Percentiles rank a stretch among this genome's conserved stretches.
Conservation (phyloP, 1,139 yeast species). For the Yamadazyma membranifaciens region DNA sequence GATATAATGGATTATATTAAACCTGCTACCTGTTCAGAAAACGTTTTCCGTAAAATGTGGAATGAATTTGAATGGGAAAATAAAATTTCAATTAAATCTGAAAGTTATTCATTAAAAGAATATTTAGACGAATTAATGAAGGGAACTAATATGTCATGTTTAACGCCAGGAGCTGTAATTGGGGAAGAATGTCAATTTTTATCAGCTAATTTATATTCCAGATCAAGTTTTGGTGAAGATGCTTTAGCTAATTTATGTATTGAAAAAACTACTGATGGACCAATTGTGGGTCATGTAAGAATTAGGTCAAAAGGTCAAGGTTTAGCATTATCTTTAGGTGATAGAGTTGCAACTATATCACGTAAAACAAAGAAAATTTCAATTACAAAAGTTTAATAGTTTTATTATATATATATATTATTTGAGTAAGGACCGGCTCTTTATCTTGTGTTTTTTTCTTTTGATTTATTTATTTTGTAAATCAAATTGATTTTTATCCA, state of each 20-base stretch:
- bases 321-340: constrained; percentile 91
- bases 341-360: constrained; percentile 79
- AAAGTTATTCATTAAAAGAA: constrained; percentile 65
- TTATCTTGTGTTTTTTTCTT: neutral
- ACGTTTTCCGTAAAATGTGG: constrained; percentile 97
- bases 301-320: constrained; percentile 99
- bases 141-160: constrained; percentile 91
- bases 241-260: constrained; percentile 95
- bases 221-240: constrained; percentile 95
- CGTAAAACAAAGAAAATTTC: constrained; percentile 44
- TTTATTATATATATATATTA: too few relatives aligned
- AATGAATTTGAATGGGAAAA: constrained; percentile 99
- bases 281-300: constrained; percentile 91
- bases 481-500: constrained; percentile 7
- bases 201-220: constrained; percentile 91
- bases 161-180: constrained; percentile 85
- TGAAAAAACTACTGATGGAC: constrained; percentile 73
- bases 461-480: constrained; percentile 3
- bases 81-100: constrained; percentile 85
- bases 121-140: constrained; percentile 75
- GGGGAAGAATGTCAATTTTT: constrained; percentile 90
- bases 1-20: constrained; percentile 97
- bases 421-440: neutral
- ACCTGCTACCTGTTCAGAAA: constrained; percentile 88
- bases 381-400: constrained; percentile 20